Evolutionary conservation across 1,284 basidiomycete genomes (phyloP).

Genomic region (Thelephora terrestris): DNA sequence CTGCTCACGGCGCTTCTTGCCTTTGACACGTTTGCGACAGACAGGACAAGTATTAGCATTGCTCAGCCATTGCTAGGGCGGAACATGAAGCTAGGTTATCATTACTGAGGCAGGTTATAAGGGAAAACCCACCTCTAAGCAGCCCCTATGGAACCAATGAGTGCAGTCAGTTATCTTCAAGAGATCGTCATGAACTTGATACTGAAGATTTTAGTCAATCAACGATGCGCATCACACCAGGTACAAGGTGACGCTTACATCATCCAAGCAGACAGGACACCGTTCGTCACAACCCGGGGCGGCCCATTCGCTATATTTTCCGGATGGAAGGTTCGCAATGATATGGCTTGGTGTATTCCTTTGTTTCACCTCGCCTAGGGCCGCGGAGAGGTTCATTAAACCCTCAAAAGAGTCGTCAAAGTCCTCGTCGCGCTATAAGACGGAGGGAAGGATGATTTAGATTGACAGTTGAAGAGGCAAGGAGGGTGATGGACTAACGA

Average conservation of each 20-base stretch:
- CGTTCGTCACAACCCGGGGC: constrained; percentile 46
- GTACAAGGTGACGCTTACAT: constrained; percentile 37
- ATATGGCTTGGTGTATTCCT: constrained; percentile 50
- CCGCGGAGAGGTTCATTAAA: constrained; percentile 43
- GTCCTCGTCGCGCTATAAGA: constrained; percentile 53
- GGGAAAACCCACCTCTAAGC: constrained; percentile 42
- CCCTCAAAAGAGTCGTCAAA: constrained; percentile 64
- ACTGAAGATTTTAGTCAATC: constrained; percentile 31
- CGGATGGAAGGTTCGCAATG: constrained; percentile 46
- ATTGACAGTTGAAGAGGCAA: not conserved
- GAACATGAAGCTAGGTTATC: not conserved
- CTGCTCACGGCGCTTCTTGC: not conserved
- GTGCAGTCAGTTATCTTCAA: constrained; percentile 56
- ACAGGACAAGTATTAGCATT: constrained; percentile 20
- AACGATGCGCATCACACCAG: constrained; percentile 2
- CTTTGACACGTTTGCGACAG: constrained; percentile 15
- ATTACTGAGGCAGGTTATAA: not conserved
- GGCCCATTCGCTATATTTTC: constrained; percentile 56
- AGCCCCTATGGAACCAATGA: constrained; percentile 69
- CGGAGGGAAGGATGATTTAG: constrained; percentile 1
- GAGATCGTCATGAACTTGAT: constrained; percentile 43
- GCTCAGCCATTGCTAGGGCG: constrained; percentile 20
- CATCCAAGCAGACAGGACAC: constrained; percentile 73
- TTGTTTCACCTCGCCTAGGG: constrained; percentile 55
- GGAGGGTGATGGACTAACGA: constrained; percentile 32